A percentile compares a stretch with the other conserved stretches of the same genome.
Conservation (phyloP, 2,329 filamentous ascomycete species). For the Zymoseptoria brevis region DNA sequence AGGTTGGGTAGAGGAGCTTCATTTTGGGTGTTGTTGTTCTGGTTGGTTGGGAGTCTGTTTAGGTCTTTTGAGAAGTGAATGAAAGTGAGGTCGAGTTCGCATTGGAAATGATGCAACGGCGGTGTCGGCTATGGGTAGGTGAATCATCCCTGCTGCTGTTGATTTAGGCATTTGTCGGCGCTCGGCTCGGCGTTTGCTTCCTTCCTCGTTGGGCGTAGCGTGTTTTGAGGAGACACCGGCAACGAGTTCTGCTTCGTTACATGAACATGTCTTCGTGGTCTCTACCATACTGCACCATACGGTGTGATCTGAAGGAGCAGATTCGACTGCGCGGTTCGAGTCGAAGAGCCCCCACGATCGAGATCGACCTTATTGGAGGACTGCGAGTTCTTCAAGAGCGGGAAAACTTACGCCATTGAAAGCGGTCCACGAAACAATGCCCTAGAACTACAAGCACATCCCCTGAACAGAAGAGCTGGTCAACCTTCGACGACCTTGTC, state of each 20-base stretch:
- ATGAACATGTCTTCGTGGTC: not conserved
- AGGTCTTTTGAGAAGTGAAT: not conserved
- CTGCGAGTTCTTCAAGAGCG: no score
- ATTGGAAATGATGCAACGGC: not conserved
- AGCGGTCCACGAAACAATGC: no score
- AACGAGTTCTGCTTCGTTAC: not conserved
- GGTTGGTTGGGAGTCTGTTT: not conserved
- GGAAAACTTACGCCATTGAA: no score
- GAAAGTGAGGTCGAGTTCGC: not conserved
- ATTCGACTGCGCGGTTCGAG: no score
- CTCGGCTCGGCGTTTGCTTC: not conserved
- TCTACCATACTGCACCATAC: no score
- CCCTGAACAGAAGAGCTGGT: no score
- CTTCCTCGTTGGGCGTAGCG: not conserved
- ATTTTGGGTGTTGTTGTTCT: conserved; percentile 30
- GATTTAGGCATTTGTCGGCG: not conserved
- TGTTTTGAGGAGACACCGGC: not conserved
- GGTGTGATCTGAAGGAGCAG: no score
- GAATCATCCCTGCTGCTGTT: not conserved
- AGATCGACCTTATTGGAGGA: no score
- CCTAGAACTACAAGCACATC: no score
- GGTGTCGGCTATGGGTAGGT: not conserved
- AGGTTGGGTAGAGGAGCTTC: conserved; percentile 62
- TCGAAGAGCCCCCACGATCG: no score
- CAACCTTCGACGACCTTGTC: no score